Percentiles rank a stretch among this genome's conserved stretches.
These are phyloP conservation scores for Thymus quinquecostatus DNA, from an alignment of 257 asterid species.

Conservation along the genomic window DNA sequence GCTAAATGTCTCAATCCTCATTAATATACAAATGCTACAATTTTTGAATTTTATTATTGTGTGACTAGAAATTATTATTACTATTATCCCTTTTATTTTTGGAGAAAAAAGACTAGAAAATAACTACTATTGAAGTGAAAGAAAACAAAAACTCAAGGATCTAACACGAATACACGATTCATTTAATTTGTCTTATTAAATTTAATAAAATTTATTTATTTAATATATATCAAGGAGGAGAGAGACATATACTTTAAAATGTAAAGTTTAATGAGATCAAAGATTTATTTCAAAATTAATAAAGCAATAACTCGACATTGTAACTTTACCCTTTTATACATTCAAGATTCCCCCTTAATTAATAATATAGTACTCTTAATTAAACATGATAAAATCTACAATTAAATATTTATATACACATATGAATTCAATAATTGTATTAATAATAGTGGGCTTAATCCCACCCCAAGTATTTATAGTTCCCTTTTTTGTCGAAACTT, in stretches of 20 bases:
- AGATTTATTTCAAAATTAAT: background rate
- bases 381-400: background rate
- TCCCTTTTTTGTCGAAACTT: too few species aligned
- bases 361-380: background rate
- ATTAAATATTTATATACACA: too few species aligned
- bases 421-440: too few species aligned
- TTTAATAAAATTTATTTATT: background rate
- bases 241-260: background rate
- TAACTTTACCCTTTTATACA: background rate
- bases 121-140: background rate
- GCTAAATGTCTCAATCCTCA: constrained; percentile 2
- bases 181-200: constrained; percentile 2
- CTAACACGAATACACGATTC: constrained; percentile 13
- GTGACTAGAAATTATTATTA: too few species aligned
- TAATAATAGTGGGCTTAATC: too few species aligned
- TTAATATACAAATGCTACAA: background rate
- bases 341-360: background rate
- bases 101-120: too few species aligned
- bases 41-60: background rate
- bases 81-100: background rate
- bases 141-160: constrained; percentile 9
- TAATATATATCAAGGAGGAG: background rate
- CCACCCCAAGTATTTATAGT: too few species aligned
- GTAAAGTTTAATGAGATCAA: background rate
- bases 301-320: background rate